Base-by-base conservation (phyloP, 768 basidiomycete genomes). In the Amanita rubescens region DNA sequence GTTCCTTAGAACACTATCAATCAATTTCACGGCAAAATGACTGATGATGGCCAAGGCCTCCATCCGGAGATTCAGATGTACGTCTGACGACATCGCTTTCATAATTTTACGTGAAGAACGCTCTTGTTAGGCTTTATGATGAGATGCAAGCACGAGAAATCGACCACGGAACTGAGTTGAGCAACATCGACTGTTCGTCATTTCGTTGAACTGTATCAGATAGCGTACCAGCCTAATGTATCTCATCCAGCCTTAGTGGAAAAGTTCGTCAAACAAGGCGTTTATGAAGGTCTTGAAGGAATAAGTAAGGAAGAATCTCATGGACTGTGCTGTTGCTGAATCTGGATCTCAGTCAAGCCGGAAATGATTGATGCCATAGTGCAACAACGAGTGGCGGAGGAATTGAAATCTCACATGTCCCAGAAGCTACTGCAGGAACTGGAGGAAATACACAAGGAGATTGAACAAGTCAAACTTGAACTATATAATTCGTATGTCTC, bases 401-500 rank as follows among this genome's bases (percentile, higher is more conserved):
- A 75, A 55, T 67, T 85, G 51, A 71, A 73, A 38, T 57, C 56
- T 1, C 69, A 78, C 53, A 74, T 82, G 5, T 75, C 81, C 2
- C 61, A 71, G 39, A 65, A 73, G 6, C 64, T 79, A n/a, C 78
- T 78, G 55, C 66, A 74, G 5, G 74, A 81, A 54, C 65, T 84
- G 1, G 66, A 64, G 6, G 57, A 63, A n/a, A 73, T 76, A 54
- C 73, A 73, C 57, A 60, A 55, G 6, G 69, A 79, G 57, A 68
- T 84, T 8, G 73, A 77, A 20, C 67, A 73, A 51, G 68, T 78
- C 20, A 71, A 75, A 49, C 64, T 71, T 17, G 65, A 71, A 9
- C 67, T 84, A 9, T 76, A 81, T 58, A 83, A 84, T 59, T 79
- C 79, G 82, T 83, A 57, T 56, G 80, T 71, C 3, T 17, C n/a